Percentiles rank a stretch among this genome's conserved stretches.
phyloP scores from a whole-genome alignment of 495 filamentous ascomycete species.

The Penicillium odoratum region DNA sequence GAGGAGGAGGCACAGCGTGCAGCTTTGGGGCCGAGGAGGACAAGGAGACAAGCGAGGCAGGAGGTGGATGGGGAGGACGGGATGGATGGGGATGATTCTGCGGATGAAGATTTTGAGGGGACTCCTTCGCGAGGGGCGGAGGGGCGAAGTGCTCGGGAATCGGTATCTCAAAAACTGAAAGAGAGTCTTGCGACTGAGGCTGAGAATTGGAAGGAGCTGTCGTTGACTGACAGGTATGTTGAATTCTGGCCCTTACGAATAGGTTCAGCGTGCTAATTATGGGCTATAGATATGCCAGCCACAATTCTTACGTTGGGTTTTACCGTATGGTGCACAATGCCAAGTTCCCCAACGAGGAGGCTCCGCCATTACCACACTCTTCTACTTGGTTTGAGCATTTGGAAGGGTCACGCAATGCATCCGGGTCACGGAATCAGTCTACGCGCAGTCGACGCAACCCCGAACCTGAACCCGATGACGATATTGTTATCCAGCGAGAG shows the following conservation, averaged over 20 bases:
- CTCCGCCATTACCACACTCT: slow-evolving; percentile 62
- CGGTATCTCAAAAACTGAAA: slow-evolving; percentile 30
- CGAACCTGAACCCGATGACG: slow-evolving; percentile 61
- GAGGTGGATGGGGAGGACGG: slow-evolving; percentile 19
- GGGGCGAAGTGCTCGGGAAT: slow-evolving; percentile 22
- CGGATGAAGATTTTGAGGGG: slow-evolving; percentile 32
- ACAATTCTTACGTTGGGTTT: slow-evolving; percentile 81
- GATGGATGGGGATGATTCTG: slow-evolving; percentile 23
- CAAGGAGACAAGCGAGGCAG: slow-evolving; percentile 23
- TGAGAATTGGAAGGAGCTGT: slow-evolving; percentile 34
- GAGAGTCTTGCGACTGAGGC: slow-evolving; percentile 26
- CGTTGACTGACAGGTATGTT: slow-evolving; percentile 41
- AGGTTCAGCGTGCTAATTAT: background rate
- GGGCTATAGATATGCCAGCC: slow-evolving; percentile 57
- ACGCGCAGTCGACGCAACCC: slow-evolving; percentile 27
- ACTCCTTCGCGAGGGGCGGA: slow-evolving; percentile 22
- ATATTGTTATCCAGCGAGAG: slow-evolving; percentile 70
- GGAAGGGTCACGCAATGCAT: slow-evolving; percentile 32
- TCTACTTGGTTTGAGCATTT: slow-evolving; percentile 70
- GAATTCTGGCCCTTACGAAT: too few species aligned
- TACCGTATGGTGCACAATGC: slow-evolving; percentile 76
- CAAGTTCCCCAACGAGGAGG: slow-evolving; percentile 61
- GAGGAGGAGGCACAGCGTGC: slow-evolving; percentile 14
- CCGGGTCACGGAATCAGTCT: slow-evolving; percentile 4
- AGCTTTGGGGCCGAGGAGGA: slow-evolving; percentile 18